These are phyloP conservation scores for Herpotrichia juniperi DNA, from an alignment of 2,329 filamentous ascomycete genomes.

Conservation along the genomic window DNA sequence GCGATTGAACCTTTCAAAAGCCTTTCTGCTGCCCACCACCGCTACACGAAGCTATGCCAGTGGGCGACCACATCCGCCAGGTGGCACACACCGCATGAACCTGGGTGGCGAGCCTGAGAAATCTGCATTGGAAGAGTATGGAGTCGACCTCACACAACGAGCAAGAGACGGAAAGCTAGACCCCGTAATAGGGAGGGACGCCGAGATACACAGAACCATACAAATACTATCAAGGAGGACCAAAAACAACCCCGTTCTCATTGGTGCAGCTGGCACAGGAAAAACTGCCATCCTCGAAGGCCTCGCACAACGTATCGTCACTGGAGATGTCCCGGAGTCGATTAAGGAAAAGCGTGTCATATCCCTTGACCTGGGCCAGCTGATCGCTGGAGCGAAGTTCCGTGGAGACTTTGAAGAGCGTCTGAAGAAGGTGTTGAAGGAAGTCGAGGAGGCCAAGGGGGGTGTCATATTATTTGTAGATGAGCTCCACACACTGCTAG, in stretches of 20 bases:
- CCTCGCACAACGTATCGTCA: constrained; percentile 85
- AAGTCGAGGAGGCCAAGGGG: constrained; percentile 87
- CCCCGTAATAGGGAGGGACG: constrained; percentile 91
- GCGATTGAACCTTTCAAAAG: constrained; percentile 11
- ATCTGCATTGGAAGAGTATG: constrained; percentile 86
- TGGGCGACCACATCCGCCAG: constrained; percentile 76
- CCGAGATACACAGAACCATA: constrained; percentile 91
- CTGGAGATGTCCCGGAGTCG: constrained; percentile 92
- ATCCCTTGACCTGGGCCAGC: constrained; percentile 82
- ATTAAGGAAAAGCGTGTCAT: constrained; percentile 94
- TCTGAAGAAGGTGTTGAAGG: constrained; percentile 86
- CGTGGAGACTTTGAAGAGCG: constrained; percentile 95
- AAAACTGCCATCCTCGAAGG: constrained; percentile 95
- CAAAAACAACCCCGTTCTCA: constrained; percentile 96
- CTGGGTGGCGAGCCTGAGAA: constrained; percentile 78
- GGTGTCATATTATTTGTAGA: constrained; percentile 95
- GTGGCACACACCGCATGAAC: constrained; percentile 94
- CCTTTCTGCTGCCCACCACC: constrained; percentile 46
- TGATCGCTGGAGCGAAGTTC: constrained; percentile 96
- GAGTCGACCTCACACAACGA: constrained; percentile 84
- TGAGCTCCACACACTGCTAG: constrained; percentile 88
- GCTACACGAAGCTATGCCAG: constrained; percentile 63
- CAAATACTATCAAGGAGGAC: constrained; percentile 91
- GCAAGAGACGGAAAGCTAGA: constrained; percentile 91
- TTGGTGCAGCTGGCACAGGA: constrained; percentile 87